Conservation (phyloP, 192 early-diverging fungal genomes). For the Rhizophlyctis rosea region DNA sequence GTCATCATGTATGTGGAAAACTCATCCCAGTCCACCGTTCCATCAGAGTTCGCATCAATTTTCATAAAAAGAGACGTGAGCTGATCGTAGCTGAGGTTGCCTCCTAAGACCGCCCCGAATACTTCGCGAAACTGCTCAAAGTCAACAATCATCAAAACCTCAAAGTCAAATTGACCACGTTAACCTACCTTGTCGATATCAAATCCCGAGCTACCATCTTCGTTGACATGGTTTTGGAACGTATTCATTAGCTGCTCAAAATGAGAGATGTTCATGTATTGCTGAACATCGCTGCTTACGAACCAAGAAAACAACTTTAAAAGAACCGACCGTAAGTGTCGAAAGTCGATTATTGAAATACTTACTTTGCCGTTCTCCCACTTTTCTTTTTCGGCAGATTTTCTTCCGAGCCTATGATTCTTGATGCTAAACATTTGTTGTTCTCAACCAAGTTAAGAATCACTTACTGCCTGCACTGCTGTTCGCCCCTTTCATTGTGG, state of each 20-base stretch:
- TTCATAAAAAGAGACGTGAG: constrained; percentile 73
- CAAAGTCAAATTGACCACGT: not conserved
- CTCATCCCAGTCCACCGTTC: constrained; percentile 63
- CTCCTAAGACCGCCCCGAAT: constrained; percentile 58
- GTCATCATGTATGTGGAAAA: constrained; percentile 67
- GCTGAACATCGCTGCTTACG: constrained; percentile 50
- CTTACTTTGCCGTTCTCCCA: constrained; percentile 25
- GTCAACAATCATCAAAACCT: constrained; percentile 1
- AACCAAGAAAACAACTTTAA: not conserved
- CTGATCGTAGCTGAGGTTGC: constrained; percentile 55
- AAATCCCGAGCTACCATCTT: constrained; percentile 55
- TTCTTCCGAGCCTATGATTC: no score
- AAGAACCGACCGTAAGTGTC: not conserved
- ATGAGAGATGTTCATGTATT: constrained; percentile 62
- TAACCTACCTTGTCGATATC: constrained; percentile 53
- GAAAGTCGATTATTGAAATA: not conserved
- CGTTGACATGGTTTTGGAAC: constrained; percentile 55
- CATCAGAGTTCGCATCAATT: constrained; percentile 66
- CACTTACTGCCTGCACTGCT: no score
- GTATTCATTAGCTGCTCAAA: constrained; percentile 59
- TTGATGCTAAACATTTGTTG: no score
- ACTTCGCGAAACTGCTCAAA: constrained; percentile 57
- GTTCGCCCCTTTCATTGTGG: no score
- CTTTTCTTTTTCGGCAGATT: constrained; percentile 16
- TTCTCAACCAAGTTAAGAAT: no score